phyloP scores from a whole-genome alignment of 2,329 filamentous ascomycete genomes.

The Microcyclosporella mali region DNA sequence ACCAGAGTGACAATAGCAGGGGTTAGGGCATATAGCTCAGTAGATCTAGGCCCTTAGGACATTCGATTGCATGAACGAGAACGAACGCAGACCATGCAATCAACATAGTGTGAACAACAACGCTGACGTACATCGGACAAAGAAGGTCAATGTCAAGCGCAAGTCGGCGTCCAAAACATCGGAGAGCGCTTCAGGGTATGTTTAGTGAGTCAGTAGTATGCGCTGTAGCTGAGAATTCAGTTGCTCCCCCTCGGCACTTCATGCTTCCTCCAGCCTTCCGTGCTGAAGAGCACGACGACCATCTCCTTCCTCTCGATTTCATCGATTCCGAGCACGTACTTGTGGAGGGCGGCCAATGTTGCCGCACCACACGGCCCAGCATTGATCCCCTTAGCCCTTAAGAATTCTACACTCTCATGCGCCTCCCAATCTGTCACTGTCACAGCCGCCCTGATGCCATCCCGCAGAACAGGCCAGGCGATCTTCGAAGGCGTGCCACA shows the following conservation, averaged over 20 bases:
- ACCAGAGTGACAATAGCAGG: too few species aligned
- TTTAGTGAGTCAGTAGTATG: too few species aligned
- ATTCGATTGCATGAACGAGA: too few species aligned
- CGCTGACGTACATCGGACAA: too few species aligned
- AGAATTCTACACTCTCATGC: slow-evolving; percentile 52
- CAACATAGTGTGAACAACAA: too few species aligned
- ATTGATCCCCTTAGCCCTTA: slow-evolving; percentile 44
- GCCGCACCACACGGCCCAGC: slow-evolving; percentile 61
- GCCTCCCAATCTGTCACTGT: slow-evolving; percentile 58
- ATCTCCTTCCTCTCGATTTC: slow-evolving; percentile 42
- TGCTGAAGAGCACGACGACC: slow-evolving; percentile 60
- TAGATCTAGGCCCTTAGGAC: too few species aligned
- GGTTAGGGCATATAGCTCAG: too few species aligned
- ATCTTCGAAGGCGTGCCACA: slow-evolving; percentile 62
- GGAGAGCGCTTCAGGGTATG: too few species aligned
- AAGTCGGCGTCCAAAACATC: too few species aligned
- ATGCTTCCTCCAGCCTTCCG: slow-evolving; percentile 57
- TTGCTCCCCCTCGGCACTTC: slow-evolving; percentile 9
- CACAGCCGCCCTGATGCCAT: slow-evolving; percentile 55
- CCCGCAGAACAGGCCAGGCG: slow-evolving; percentile 56
- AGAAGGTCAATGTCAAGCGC: too few species aligned
- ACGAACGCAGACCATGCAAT: too few species aligned
- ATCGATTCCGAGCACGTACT: slow-evolving; percentile 34
- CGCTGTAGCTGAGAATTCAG: too few species aligned
- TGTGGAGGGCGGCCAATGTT: slow-evolving; percentile 51